Base-by-base conservation (phyloP, 2,329 filamentous ascomycete species). In the Torrubiella hemipterigena region DNA sequence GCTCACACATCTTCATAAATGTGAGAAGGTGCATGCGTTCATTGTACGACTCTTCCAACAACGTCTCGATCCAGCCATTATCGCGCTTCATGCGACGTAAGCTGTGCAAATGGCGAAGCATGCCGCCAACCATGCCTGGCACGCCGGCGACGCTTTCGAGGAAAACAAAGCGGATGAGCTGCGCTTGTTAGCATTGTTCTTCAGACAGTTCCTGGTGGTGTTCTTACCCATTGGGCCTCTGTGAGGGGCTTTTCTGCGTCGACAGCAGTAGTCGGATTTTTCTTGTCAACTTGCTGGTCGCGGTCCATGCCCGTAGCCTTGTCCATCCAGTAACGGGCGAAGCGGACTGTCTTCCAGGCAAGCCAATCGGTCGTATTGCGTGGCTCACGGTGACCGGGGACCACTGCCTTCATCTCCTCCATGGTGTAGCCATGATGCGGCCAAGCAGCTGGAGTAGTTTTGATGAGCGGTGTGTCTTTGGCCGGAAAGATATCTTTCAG, bases 121-220 rank as follows among this genome's bases (percentile, higher is more conserved):
- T 95, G 15, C 86, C 91, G 1, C 81, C 91, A 1, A 96, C 89
- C 85, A 96, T 96, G 7, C 91, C 91, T 0, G 91, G 91, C 0
- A 96, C 91, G 20, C 86, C 91, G 10, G 91, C 91, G 23, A 98
- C 84, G 29, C 80, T 87, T 55, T 98, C 91, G 20, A 98, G 69
- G 55, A 98, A 98, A 43, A 98, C 72, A 49, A 94, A 89, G 6
- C 89, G 73, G 29, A 82, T 73, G 45, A 95, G 67, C 65, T 65
- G 30, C 14, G 14, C 11, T 19, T 35, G 29, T 49, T 31, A 48
- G 41, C 13, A 22, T 7, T 23, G 16, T n/a, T 17, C 17, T 4
- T 4, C 7, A n/a, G 15, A 13, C 11, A 28, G n/a, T n/a, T 34
- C 16, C 2, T 27, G 24, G 17, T 19, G 4, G 4, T 15, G 19